A percentile compares a stretch with the other conserved stretches of the same genome.
Conservation (phyloP, 1,139 yeast species). For the Yamadazyma epiphylla region DNA sequence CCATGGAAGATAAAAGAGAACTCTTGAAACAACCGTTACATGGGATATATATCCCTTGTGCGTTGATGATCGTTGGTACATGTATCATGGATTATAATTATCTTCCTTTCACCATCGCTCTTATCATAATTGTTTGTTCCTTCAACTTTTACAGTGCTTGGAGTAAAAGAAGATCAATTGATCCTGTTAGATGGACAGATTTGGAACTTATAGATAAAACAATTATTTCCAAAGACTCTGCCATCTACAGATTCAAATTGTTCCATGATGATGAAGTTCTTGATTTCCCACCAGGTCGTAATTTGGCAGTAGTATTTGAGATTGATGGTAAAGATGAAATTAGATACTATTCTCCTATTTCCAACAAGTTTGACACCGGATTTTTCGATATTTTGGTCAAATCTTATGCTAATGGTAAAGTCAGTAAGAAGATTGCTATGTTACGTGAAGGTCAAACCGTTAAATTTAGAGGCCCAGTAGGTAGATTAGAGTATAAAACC, state of each 20-base stretch:
- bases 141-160: constrained; percentile 48
- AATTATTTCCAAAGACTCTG: constrained; percentile 61
- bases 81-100: constrained; percentile 49
- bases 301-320: constrained; percentile 57
- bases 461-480: constrained; percentile 75
- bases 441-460: constrained; percentile 63
- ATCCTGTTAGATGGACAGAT: constrained; percentile 52
- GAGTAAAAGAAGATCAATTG: constrained; percentile 44
- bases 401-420: constrained; percentile 66
- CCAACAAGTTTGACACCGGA: constrained; percentile 65
- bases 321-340: constrained; percentile 59
- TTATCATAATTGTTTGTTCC: constrained; percentile 44
- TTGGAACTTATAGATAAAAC: constrained; percentile 72
- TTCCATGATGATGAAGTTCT: constrained; percentile 57
- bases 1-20: constrained; percentile 45
- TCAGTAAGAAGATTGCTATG: constrained; percentile 60
- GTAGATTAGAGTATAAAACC: constrained; percentile 57
- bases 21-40: constrained; percentile 63
- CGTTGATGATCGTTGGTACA: constrained; percentile 59
- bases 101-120: constrained; percentile 46
- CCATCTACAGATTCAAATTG: constrained; percentile 69
- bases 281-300: constrained; percentile 71
- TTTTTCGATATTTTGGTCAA: constrained; percentile 72
- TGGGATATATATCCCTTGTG: constrained; percentile 67
- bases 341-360: constrained; percentile 73